Conservation (phyloP, 164 flowering plant genomes). For the Vitis rotundifolia region DNA sequence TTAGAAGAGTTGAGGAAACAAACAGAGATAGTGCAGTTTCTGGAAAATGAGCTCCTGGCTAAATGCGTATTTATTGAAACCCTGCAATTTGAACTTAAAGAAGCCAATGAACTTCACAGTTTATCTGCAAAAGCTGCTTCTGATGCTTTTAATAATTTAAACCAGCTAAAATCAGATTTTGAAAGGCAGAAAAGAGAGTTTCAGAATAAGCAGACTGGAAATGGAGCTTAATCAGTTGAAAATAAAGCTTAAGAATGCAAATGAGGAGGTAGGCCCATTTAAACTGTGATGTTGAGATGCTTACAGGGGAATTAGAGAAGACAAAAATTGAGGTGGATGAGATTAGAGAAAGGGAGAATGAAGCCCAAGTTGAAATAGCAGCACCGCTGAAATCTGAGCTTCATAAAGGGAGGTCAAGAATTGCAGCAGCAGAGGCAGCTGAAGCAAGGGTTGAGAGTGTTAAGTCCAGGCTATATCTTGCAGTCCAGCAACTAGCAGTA, state of each 20-base stretch:
- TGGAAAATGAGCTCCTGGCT: constrained; percentile 35
- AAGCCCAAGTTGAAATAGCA: constrained; percentile 45
- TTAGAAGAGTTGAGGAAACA: constrained; percentile 30
- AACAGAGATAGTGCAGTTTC: constrained; percentile 24
- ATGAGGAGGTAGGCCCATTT: constrained; percentile 27
- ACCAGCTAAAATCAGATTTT: constrained; percentile 27
- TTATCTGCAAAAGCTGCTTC: constrained; percentile 33
- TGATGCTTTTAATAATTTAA: constrained; percentile 22
- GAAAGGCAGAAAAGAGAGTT: constrained; percentile 23
- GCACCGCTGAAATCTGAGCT: constrained; percentile 52
- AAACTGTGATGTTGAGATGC: constrained; percentile 24
- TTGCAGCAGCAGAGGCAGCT: constrained; percentile 56
- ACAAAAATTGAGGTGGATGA: constrained; percentile 23
- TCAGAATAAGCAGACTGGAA: constrained; percentile 29
- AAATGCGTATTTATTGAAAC: constrained; percentile 31
- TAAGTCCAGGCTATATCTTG: constrained; percentile 37
- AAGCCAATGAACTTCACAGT: constrained; percentile 25
- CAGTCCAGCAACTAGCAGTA: constrained; percentile 41
- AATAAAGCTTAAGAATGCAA: constrained; percentile 24
- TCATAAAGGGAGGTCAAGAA: constrained; percentile 44
- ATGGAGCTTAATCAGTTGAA: constrained; percentile 29
- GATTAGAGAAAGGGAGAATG: constrained; percentile 33
- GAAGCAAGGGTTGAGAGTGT: constrained; percentile 37
- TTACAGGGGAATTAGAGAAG: constrained; percentile 23
- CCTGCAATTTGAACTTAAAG: constrained; percentile 35